phyloP scores from a whole-genome alignment of 2,329 filamentous ascomycete species.

The Aureobasidium mangrovei region DNA sequence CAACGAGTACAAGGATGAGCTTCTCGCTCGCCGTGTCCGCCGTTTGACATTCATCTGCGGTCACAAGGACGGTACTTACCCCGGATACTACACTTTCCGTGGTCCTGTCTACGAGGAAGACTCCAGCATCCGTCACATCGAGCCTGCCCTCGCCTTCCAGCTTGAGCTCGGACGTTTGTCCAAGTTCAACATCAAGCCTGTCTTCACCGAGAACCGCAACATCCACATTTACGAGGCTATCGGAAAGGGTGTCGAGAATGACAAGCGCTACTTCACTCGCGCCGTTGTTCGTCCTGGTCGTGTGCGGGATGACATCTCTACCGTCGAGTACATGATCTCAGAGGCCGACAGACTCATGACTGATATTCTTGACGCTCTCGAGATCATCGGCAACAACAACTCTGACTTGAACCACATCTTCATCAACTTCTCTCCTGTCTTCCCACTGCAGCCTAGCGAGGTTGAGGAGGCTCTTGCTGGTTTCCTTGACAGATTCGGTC shows the following conservation, averaged over 20 bases:
- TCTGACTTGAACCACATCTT: constrained; percentile 99
- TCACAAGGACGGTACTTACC: constrained; percentile 86
- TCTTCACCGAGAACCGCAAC: constrained; percentile 98
- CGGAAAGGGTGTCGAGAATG: constrained; percentile 87
- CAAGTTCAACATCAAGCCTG: constrained; percentile 96
- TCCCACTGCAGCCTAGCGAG: constrained; percentile 80
- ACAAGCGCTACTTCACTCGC: constrained; percentile 98
- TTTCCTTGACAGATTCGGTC: constrained; percentile 93
- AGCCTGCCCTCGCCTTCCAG: constrained; percentile 96
- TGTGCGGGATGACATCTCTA: constrained; percentile 93
- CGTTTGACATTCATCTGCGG: constrained; percentile 95
- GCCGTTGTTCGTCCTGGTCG: constrained; percentile 90
- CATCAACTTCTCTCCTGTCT: constrained; percentile 97
- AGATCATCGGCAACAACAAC: constrained; percentile 99
- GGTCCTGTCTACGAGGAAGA: constrained; percentile 85
- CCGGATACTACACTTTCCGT: constrained; percentile 97
- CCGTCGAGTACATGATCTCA: constrained; percentile 95
- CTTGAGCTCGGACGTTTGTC: constrained; percentile 87
- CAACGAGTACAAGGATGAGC: constrained; percentile 71
- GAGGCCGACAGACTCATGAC: constrained; percentile 95
- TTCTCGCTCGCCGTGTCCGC: constrained; percentile 71
- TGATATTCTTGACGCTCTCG: constrained; percentile 92
- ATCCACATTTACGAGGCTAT: constrained; percentile 98
- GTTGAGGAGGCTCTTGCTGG: constrained; percentile 88
- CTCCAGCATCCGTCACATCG: constrained; percentile 90